These are phyloP conservation scores for Diospyros lotus DNA, from an alignment of 148 eudicot genomes.

Conservation along the genomic window DNA sequence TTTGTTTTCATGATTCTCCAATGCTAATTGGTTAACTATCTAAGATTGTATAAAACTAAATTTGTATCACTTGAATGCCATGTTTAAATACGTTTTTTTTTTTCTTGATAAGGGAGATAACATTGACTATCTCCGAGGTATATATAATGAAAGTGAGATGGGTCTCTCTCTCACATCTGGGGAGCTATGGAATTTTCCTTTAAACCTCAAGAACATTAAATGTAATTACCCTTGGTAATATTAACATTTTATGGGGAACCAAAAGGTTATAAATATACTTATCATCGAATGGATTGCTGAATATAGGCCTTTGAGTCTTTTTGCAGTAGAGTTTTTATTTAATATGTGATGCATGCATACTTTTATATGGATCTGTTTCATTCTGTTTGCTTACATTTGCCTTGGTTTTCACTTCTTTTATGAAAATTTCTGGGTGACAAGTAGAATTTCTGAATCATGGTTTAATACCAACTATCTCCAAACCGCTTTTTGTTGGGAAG, in stretches of 20 bases:
- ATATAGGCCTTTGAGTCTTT: background rate
- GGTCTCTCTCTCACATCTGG: no score
- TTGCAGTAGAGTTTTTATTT: background rate
- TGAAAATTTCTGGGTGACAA: background rate
- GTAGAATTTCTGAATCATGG: background rate
- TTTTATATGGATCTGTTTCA: background rate
- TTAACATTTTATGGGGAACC: background rate
- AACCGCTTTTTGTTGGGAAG: no score
- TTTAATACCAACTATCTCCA: no score
- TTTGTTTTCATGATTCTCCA: no score
- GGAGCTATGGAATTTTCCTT: no score
- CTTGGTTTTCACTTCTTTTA: background rate
- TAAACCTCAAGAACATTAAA: no score
- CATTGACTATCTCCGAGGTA: no score
- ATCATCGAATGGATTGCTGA: background rate
- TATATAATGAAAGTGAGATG: no score
- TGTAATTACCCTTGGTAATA: no score
- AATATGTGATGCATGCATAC: background rate
- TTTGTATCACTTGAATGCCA: background rate
- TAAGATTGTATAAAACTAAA: no score
- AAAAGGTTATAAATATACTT: background rate
- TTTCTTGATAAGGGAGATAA: no score
- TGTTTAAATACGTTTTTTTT: background rate
- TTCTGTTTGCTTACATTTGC: background rate
- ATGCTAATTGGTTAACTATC: no score